A percentile compares a stretch with the other conserved stretches of the same genome.
Evolutionary conservation across 2,329 filamentous ascomycete genomes (phyloP).

Genomic region (Helicocarpus griseus): DNA sequence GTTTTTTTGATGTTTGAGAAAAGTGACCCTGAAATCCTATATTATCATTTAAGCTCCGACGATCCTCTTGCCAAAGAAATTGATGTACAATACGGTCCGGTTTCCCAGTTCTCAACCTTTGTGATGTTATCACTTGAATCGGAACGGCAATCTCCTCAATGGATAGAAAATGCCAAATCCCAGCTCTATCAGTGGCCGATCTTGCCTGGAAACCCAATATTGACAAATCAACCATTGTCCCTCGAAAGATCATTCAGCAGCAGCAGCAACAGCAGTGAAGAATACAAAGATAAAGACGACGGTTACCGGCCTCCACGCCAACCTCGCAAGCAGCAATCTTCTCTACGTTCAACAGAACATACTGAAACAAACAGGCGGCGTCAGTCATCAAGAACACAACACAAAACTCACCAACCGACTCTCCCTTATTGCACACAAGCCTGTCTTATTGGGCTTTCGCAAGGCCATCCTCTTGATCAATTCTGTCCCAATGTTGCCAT

Average conservation of each 20-base stretch:
- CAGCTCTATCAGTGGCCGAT: not conserved
- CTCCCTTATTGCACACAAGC: not conserved
- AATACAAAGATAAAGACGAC: not conserved
- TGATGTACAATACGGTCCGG: not conserved
- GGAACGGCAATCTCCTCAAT: not conserved
- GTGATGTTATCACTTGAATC: not conserved
- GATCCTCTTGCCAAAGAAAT: not conserved
- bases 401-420: not conserved
- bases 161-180: not conserved
- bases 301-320: not conserved
- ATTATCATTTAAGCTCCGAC: not conserved
- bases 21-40: not conserved
- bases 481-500: not conserved
- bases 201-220: not conserved
- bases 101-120: not conserved
- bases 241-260: not conserved
- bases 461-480: not conserved
- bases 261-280: not conserved
- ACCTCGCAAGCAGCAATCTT: not conserved
- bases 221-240: not conserved
- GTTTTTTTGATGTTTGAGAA: not conserved
- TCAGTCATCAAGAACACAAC: not conserved
- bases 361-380: not conserved
- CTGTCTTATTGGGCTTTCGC: not conserved
- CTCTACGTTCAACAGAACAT: not conserved